These are phyloP conservation scores for Thermochaetoides thermophila DNA, from an alignment of 495 filamentous ascomycete species.

Conservation along the genomic window DNA sequence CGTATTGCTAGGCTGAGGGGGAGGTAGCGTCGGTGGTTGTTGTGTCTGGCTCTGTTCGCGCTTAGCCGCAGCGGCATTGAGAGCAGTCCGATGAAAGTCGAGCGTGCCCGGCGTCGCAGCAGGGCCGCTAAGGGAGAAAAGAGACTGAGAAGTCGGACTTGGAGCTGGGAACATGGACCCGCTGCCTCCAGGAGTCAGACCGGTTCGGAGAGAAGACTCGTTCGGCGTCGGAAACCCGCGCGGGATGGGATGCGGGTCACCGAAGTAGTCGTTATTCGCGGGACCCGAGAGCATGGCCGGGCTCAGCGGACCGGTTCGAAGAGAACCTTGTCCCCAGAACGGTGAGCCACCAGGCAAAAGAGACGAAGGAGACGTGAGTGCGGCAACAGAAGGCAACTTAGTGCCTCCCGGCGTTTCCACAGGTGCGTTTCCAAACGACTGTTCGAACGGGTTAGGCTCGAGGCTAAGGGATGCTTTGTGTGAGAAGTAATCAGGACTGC, in stretches of 20 bases:
- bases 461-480: slow-evolving; percentile 46
- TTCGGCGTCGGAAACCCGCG: slow-evolving; percentile 89
- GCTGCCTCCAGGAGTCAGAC: slow-evolving; percentile 85
- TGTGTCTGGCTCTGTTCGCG: slow-evolving; percentile 38
- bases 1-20: slow-evolving; percentile 8
- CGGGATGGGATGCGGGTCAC: slow-evolving; percentile 68
- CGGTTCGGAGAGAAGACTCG: slow-evolving; percentile 85
- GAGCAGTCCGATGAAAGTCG: slow-evolving; percentile 87
- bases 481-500: slow-evolving; percentile 69
- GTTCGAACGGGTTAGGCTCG: slow-evolving; percentile 94
- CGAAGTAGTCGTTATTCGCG: slow-evolving; percentile 46
- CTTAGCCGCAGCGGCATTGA: slow-evolving; percentile 58
- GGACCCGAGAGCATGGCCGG: slow-evolving; percentile 95
- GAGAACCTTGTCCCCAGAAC: slow-evolving; percentile 70
- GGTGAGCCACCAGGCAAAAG: slow-evolving; percentile 55
- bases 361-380: slow-evolving; percentile 80
- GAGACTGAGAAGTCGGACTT: slow-evolving; percentile 68
- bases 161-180: slow-evolving; percentile 95
- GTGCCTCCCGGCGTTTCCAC: slow-evolving; percentile 79
- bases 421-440: slow-evolving; percentile 59
- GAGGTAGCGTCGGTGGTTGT: slow-evolving; percentile 1
- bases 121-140: slow-evolving; percentile 65
- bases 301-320: slow-evolving; percentile 85
- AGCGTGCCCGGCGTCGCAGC: slow-evolving; percentile 70
- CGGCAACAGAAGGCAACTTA: slow-evolving; percentile 78